Conservation (phyloP, 1,284 basidiomycete genomes). For the Ganoderma meredithae region DNA sequence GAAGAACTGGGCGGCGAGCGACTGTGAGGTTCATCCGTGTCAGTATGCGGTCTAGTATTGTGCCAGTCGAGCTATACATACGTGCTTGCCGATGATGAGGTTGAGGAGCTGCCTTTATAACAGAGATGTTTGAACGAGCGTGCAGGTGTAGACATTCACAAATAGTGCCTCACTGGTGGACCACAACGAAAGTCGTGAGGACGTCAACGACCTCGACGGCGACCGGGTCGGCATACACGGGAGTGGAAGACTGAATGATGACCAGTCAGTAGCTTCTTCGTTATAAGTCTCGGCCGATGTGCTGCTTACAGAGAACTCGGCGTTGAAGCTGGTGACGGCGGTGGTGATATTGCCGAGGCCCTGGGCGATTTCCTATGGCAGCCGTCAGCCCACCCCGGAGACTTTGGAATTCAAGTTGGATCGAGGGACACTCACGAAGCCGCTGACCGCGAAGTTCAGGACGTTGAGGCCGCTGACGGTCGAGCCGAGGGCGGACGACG, state of each 20-base stretch:
- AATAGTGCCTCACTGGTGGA: constrained; percentile 10
- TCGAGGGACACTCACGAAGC: background rate
- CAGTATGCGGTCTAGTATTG: background rate
- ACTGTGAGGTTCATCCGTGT: background rate
- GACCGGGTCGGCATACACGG: constrained; percentile 5
- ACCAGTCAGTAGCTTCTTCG: background rate
- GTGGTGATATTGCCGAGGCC: constrained; percentile 15
- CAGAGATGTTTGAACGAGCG: background rate
- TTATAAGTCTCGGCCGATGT: background rate
- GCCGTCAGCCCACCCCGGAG: background rate
- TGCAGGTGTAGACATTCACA: no score
- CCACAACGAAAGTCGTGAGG: constrained; percentile 17
- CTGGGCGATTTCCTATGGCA: constrained; percentile 4
- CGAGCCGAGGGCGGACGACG: constrained; percentile 1
- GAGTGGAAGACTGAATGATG: background rate
- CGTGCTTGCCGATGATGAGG: constrained; percentile 18
- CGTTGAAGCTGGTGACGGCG: constrained; percentile 10
- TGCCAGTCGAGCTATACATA: background rate
- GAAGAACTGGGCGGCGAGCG: constrained; percentile 18
- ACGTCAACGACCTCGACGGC: constrained; percentile 14
- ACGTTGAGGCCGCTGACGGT: constrained; percentile 5
- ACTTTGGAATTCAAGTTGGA: no score
- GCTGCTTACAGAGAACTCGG: constrained; percentile 1
- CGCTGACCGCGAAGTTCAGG: background rate
- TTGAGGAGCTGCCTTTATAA: constrained; percentile 11